Evolutionary conservation across 345 rosid genomes (phyloP), one percentile per base, ranked within the genome.

Genomic region (Raphanus raphanistrum): DNA sequence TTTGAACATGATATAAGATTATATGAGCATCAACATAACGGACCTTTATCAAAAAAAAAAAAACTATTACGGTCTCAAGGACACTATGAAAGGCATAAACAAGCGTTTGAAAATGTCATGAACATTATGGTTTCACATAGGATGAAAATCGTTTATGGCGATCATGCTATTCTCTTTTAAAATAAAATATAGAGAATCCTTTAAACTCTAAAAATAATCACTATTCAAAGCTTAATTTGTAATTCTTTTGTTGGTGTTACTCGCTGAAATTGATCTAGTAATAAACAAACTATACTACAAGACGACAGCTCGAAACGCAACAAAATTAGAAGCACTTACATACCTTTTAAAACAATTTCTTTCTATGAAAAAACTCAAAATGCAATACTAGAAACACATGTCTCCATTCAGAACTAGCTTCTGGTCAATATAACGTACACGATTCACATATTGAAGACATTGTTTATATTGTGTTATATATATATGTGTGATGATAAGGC

Each of bases 401-500:
- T 58, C 57, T 35, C 63, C 36, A 48, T 60, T 32, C 3, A 25
- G 57, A 35, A 54, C 6, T 31, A 78, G 72, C 10, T 64, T 29
- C 52, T 65, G 68, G 67, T 64, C 71, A 66, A 64, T 38, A 57
- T 15, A 38, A 58, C 28, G 26, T 21, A 55, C 61, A 33, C 50
- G 13, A 57, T 70, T 70, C 63, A 55, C 31, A 54, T 31, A 36
- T 4, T 59, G 66, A 58, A 59, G 54, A 71, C 17, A 71, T 38
- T 59, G 15, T 59, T 26, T 71, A 26, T 13, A 15, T 26, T 16
- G 50, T 21, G 21, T 21, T n/a, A n/a, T n/a, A n/a, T 65, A 63
- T 63, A 5, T 71, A 13, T 58, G 27, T 15, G 66, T 77, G 76
- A 71, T 71, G 38, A 55, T 63, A 71, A 43, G 54, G 58, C 65